Base-by-base conservation (phyloP, 306 rosid species). In the Aeschynomene evenia region DNA sequence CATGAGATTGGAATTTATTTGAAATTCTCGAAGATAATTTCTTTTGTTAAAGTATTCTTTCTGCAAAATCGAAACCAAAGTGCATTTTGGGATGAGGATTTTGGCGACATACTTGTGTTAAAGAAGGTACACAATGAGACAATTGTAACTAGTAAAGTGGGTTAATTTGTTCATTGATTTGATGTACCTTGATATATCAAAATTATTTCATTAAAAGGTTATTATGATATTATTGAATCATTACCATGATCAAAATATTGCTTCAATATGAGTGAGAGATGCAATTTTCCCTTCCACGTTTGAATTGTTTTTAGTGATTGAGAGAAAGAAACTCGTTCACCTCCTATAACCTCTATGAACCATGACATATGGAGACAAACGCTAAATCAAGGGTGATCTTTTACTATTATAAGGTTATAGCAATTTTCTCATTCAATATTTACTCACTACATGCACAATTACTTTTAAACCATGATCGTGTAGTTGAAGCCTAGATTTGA, bases 271-370 rank as follows among this genome's bases (percentile, higher is more conserved):
- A 39, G 14, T 72, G 33, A 76, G 53, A 24, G 76, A 52, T 37
- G 74, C 28, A 79, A 14, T 15, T 24, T 77, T 73, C 59, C 39
- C 79, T 78, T 3, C 16, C 37, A 50, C 80, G 68, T 71, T 79
- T 70, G 55, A 74, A 69, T 63, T 57, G 45, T 31, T 81, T 74
- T 77, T 69, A 22, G 66, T 39, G 72, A 70, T 55, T 65, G 74
- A 76, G 81, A 79, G 72, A 70, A 55, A 70, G 78, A 80, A 82
- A 81, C 81, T 79, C 81, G 68, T 70, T 79, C 82, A 48, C 67
- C 53, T 72, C 88, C 92, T 81, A 85, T 77, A 84, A 86, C 80
- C 70, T 79, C 88, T 82, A 39, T 39, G 79, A 80, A 39, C 87
- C 92, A 77, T 69, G 76, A 80, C 78, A 71, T 56, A 43, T 58